Percentiles rank a stretch among this genome's conserved stretches.
Evolutionary conservation across 2,329 filamentous ascomycete species (phyloP).

Genomic region (Neoascochyta sp.): DNA sequence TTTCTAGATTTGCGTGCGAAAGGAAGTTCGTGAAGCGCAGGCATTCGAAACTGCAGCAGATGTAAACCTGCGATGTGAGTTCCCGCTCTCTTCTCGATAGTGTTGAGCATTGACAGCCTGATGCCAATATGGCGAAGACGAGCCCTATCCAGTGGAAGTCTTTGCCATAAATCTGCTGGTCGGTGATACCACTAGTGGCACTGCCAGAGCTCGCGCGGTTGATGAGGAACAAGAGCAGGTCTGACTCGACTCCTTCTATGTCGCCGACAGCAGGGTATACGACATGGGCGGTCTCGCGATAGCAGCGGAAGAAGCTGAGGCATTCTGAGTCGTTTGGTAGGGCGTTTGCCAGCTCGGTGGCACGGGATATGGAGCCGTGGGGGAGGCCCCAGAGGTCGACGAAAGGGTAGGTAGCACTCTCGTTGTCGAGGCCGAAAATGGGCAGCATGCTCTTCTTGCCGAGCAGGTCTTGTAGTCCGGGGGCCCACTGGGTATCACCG

Average conservation of each 20-base stretch:
- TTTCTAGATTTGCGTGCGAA: conserved; percentile 58
- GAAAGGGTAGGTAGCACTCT: conserved; percentile 62
- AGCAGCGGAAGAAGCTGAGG: conserved; percentile 55
- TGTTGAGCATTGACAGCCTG: conserved; percentile 58
- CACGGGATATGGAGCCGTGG: conserved; percentile 55
- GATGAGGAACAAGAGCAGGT: conserved; percentile 52
- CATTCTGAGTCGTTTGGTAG: conserved; percentile 58
- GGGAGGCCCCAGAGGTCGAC: conserved; percentile 61
- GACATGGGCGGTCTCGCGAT: conserved; percentile 56
- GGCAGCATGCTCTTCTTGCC: conserved; percentile 59
- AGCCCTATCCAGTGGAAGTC: conserved; percentile 57
- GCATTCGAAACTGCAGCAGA: conserved; percentile 64
- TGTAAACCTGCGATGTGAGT: conserved; percentile 61
- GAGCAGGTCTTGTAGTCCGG: conserved; percentile 55
- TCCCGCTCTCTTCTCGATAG: conserved; percentile 58
- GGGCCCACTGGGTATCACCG: conserved; percentile 44
- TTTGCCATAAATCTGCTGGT: conserved; percentile 56
- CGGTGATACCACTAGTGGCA: conserved; percentile 43
- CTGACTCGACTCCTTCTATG: conserved; percentile 52
- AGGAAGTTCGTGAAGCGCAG: conserved; percentile 62
- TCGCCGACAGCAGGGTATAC: conserved; percentile 61
- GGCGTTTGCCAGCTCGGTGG: conserved; percentile 56
- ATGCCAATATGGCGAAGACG: conserved; percentile 60
- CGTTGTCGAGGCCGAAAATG: conserved; percentile 61
- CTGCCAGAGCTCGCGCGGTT: conserved; percentile 48